These are phyloP conservation scores for Tolypocladium endophyticum DNA, from an alignment of 2,329 filamentous ascomycete genomes.

Conservation along the genomic window DNA sequence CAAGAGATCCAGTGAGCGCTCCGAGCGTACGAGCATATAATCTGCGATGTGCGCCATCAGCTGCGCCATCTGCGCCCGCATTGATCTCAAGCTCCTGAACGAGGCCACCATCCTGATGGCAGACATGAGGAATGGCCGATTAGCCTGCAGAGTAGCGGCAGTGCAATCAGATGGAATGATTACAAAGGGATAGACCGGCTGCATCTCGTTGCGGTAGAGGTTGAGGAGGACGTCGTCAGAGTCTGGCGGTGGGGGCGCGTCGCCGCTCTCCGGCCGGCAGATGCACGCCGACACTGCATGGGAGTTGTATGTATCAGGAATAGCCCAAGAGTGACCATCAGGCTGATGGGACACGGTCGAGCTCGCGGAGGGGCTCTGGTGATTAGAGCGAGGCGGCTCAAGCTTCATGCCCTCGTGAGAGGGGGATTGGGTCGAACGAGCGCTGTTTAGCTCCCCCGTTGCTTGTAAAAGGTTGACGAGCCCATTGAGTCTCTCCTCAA, in stretches of 20 bases:
- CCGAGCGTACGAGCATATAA: conserved; percentile 36
- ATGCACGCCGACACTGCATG: conserved; percentile 35
- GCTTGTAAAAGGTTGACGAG: conserved; percentile 36
- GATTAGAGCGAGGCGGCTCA: conserved; percentile 13
- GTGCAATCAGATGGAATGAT: conserved; percentile 25
- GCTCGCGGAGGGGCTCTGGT: conserved; percentile 11
- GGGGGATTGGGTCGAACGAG: conserved; percentile 13
- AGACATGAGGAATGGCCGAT: conserved; percentile 36
- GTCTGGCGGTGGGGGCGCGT: conserved; percentile 27
- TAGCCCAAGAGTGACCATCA: conserved; percentile 13
- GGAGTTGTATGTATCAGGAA: conserved; percentile 34
- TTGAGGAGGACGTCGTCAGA: conserved; percentile 35
- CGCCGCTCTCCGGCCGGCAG: conserved; percentile 30
- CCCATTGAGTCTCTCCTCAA: conserved; percentile 38
- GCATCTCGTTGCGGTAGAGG: conserved; percentile 31
- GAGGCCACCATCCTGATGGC: conserved; percentile 40
- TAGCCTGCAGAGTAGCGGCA: conserved; percentile 24
- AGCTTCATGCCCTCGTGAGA: conserved; percentile 15
- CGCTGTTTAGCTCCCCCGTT: conserved; percentile 23
- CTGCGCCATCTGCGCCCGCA: conserved; percentile 38
- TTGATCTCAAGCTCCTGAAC: conserved; percentile 32
- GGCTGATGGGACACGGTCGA: conserved; percentile 6
- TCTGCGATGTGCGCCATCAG: conserved; percentile 36
- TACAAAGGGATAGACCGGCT: conserved; percentile 36
- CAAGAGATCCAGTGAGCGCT: conserved; percentile 38